phyloP scores from a whole-genome alignment of 2,329 filamentous ascomycete species.

The Leptographium flavum region DNA sequence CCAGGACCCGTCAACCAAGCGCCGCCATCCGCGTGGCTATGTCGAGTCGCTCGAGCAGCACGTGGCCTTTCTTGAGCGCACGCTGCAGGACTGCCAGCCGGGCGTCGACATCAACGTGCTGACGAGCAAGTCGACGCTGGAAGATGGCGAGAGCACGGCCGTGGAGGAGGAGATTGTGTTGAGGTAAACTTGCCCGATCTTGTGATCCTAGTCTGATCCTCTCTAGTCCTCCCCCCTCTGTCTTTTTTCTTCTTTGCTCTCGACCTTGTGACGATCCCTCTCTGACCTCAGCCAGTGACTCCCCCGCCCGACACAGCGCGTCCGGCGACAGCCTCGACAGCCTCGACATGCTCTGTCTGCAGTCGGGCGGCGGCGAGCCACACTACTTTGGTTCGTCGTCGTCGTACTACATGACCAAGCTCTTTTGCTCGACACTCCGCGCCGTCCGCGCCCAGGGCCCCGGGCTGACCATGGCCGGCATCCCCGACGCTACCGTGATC shows the following conservation, averaged over 20 bases:
- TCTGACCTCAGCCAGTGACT: not conserved
- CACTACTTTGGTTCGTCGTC: slow-evolving; percentile 24
- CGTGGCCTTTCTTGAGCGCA: slow-evolving; percentile 16
- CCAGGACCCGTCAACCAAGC: slow-evolving; percentile 21
- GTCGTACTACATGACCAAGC: slow-evolving; percentile 18
- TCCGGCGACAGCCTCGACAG: not conserved
- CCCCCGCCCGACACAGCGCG: not conserved
- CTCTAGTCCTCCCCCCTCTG: no score
- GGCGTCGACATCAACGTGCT: no score
- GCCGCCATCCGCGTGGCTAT: slow-evolving; percentile 19
- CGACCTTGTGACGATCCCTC: no score
- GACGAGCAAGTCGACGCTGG: no score
- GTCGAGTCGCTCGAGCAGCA: slow-evolving; percentile 17
- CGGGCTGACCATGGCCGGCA: not conserved
- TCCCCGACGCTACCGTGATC: no score
- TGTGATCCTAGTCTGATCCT: no score
- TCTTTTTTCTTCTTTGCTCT: no score
- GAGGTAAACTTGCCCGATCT: no score
- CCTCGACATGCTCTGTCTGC: slow-evolving; percentile 18
- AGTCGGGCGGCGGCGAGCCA: slow-evolving; percentile 19
- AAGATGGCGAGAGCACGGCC: no score
- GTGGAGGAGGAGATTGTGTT: no score
- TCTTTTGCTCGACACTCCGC: slow-evolving; percentile 12
- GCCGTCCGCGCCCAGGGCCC: not conserved
- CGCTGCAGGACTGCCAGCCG: slow-evolving; percentile 11